Percentiles rank a stretch among this genome's conserved stretches.
phyloP scores from a whole-genome alignment of 371 early-diverging fungal species.

The Massospora cicadina region DNA sequence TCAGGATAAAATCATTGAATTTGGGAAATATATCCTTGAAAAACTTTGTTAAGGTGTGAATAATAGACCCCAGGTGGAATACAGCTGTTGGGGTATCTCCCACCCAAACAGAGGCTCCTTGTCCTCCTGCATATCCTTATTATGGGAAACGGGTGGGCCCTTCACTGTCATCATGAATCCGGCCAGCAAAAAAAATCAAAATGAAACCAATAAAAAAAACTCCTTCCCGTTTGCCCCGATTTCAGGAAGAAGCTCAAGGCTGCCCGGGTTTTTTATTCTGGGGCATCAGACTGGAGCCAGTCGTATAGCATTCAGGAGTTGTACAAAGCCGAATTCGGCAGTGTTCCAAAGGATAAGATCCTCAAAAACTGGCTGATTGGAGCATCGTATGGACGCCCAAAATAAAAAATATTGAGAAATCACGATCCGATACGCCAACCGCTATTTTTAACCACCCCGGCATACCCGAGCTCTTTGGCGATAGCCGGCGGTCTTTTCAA shows the following conservation, averaged over 20 bases:
- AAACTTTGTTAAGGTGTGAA: slow-evolving; percentile 58
- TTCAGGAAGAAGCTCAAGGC: slow-evolving; percentile 85
- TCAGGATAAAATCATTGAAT: slow-evolving; percentile 41
- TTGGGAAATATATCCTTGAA: slow-evolving; percentile 4
- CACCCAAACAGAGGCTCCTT: slow-evolving; percentile 96
- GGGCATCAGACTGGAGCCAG: slow-evolving; percentile 96
- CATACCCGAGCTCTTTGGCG: slow-evolving; percentile 73
- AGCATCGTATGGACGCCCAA: slow-evolving; percentile 76
- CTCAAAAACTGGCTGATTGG: slow-evolving; percentile 85
- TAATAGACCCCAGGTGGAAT: slow-evolving; percentile 80
- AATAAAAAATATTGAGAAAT: slow-evolving; percentile 91
- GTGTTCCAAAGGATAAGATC: slow-evolving; percentile 86
- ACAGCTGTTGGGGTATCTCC: slow-evolving; percentile 72
- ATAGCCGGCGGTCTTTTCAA: slow-evolving; percentile 75
- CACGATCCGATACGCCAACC: slow-evolving; percentile 82
- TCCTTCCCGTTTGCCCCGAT: slow-evolving; percentile 87
- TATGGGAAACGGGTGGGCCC: slow-evolving; percentile 91
- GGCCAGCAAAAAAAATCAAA: slow-evolving; percentile 33
- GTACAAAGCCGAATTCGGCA: slow-evolving; percentile 84
- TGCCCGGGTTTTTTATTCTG: slow-evolving; percentile 98
- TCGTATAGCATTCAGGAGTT: slow-evolving; percentile 84
- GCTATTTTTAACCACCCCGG: slow-evolving; percentile 64
- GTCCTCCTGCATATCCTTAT: slow-evolving; percentile 97
- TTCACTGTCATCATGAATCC: slow-evolving; percentile 95
- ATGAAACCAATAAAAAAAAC: slow-evolving; percentile 10